Conservation (phyloP, 73 alveolate genomes). For the Urostyla sp. region DNA sequence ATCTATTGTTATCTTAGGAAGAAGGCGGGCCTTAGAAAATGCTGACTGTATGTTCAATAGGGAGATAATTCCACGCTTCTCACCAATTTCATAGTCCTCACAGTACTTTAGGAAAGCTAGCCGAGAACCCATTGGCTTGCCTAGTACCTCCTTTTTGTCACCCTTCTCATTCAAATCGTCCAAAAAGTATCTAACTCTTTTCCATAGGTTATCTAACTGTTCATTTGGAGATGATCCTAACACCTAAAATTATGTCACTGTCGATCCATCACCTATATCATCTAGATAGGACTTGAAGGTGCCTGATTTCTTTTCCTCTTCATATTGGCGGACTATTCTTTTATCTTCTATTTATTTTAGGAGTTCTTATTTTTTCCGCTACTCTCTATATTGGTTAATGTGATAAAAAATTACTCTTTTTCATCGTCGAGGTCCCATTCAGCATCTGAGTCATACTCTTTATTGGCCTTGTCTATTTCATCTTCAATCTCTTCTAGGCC, state of each 20-base stretch:
- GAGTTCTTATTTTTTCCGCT: constrained; percentile 36
- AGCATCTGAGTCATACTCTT: constrained; percentile 20
- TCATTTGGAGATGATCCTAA: neutral
- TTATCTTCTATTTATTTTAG: constrained; percentile 8
- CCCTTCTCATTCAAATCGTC: constrained; percentile 40
- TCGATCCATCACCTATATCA: constrained; percentile 1
- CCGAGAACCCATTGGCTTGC: constrained; percentile 4
- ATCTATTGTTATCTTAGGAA: constrained; percentile 19
- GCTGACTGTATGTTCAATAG: neutral
- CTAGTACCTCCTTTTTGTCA: constrained; percentile 26
- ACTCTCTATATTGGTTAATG: constrained; percentile 26
- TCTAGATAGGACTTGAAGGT: neutral
- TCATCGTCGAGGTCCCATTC: constrained; percentile 44
- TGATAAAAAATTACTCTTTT: constrained; percentile 33
- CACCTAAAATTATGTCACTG: neutral
- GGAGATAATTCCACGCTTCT: constrained; percentile 9
- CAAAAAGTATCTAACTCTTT: constrained; percentile 14
- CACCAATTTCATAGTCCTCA: neutral
- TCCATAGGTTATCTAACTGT: constrained; percentile 38
- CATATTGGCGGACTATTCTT: constrained; percentile 22
- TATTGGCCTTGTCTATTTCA: neutral
- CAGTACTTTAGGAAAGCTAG: constrained; percentile 13
- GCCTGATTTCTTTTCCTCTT: constrained; percentile 46
- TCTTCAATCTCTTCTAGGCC: no score
- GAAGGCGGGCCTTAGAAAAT: neutral